A percentile compares a stretch with the other conserved stretches of the same genome.
phyloP scores from a whole-genome alignment of 768 basidiomycete genomes.

The Termitomyces sp. region DNA sequence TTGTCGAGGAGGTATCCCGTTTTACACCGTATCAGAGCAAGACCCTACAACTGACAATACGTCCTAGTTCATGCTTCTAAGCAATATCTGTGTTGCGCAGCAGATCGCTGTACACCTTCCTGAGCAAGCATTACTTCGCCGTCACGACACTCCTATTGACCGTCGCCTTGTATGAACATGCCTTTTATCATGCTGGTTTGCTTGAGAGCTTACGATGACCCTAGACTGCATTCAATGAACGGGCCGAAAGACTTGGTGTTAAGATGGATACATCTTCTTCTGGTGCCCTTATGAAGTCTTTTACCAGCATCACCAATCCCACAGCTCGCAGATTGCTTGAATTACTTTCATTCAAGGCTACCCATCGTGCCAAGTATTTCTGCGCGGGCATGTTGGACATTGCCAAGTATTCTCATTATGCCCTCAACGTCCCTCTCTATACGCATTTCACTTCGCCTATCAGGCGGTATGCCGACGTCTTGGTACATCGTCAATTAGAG shows the following conservation, averaged over 20 bases:
- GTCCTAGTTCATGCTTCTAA: constrained; percentile 84
- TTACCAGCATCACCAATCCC: constrained; percentile 67
- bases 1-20: constrained; percentile 80
- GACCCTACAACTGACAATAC: not conserved
- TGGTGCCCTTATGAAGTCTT: constrained; percentile 78
- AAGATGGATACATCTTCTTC: constrained; percentile 75
- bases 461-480: constrained; percentile 86
- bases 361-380: constrained; percentile 95
- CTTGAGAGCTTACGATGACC: constrained; percentile 7
- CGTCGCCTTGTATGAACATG: constrained; percentile 67
- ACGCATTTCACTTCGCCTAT: constrained; percentile 93
- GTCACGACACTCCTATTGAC: constrained; percentile 90
- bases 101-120: constrained; percentile 91
- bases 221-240: constrained; percentile 71
- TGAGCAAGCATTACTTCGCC: constrained; percentile 93
- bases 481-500: constrained; percentile 96
- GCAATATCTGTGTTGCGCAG: constrained; percentile 87
- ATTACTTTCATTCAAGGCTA: constrained; percentile 84
- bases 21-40: not conserved
- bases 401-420: constrained; percentile 93
- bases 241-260: constrained; percentile 80
- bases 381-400: constrained; percentile 99
- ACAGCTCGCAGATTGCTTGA: constrained; percentile 76
- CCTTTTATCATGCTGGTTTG: not conserved
- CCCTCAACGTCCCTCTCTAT: constrained; percentile 86